Evolutionary conservation across 2,329 filamentous ascomycete species (phyloP).

Genomic region (Trichoderma oligosporum): DNA sequence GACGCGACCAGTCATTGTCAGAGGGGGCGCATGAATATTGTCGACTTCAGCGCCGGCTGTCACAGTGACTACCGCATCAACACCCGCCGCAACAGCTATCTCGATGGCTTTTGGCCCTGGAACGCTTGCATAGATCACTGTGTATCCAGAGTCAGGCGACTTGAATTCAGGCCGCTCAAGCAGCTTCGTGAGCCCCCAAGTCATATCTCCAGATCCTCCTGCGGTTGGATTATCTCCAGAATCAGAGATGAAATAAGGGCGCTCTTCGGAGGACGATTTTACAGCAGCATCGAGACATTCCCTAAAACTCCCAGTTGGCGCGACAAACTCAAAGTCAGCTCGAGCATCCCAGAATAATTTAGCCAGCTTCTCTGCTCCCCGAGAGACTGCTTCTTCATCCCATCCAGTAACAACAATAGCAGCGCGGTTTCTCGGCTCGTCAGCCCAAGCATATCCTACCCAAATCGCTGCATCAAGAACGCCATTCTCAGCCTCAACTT

Average conservation of each 20-base stretch:
- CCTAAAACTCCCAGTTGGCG: constrained; percentile 44
- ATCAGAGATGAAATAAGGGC: constrained; percentile 53
- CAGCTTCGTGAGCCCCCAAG: constrained; percentile 46
- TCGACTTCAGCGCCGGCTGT: constrained; percentile 50
- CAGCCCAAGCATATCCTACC: constrained; percentile 56
- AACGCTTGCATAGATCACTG: constrained; percentile 51
- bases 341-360: constrained; percentile 46
- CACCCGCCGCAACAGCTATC: constrained; percentile 41
- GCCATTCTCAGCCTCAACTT: constrained; percentile 38
- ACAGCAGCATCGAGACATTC: constrained; percentile 47
- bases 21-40: constrained; percentile 43
- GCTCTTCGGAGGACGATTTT: constrained; percentile 29
- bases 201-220: constrained; percentile 51
- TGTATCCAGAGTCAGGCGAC: constrained; percentile 31
- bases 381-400: constrained; percentile 37
- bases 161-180: constrained; percentile 45
- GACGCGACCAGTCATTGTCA: constrained; percentile 49
- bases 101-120: constrained; percentile 44
- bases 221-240: constrained; percentile 55
- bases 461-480: constrained; percentile 52
- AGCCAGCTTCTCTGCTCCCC: constrained; percentile 44
- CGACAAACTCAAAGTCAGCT: constrained; percentile 49
- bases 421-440: constrained; percentile 50
- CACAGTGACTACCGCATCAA: constrained; percentile 47
- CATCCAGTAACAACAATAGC: constrained; percentile 50